A percentile compares a stretch with the other conserved stretches of the same genome.
phyloP scores from a whole-genome alignment of 2,329 filamentous ascomycete genomes.

The Phyllosticta citribraziliensis region DNA sequence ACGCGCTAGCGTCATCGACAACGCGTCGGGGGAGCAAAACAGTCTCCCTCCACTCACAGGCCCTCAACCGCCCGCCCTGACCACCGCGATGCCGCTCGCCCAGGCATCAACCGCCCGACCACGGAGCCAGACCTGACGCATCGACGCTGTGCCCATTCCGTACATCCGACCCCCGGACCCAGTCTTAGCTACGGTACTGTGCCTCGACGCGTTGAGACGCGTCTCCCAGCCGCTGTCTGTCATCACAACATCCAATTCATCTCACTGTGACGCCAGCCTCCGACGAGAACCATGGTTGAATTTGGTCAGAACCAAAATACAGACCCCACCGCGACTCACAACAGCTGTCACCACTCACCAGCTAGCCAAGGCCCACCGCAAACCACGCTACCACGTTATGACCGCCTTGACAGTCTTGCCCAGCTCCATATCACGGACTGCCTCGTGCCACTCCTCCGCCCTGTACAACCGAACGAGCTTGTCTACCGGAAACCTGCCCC shows the following conservation, averaged over 20 bases:
- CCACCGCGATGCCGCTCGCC: slow-evolving; percentile 5
- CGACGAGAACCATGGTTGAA: not conserved
- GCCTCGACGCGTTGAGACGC: slow-evolving; percentile 1
- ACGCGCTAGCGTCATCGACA: slow-evolving; percentile 5
- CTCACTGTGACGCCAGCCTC: not conserved
- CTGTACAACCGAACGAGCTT: slow-evolving; percentile 36
- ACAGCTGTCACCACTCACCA: too few species aligned
- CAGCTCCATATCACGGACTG: slow-evolving; percentile 34
- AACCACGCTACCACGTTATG: slow-evolving; percentile 24
- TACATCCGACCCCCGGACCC: not conserved
- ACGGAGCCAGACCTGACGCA: slow-evolving; percentile 3
- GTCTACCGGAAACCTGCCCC: slow-evolving; percentile 39
- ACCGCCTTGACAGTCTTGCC: slow-evolving; percentile 34
- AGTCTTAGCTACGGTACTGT: not conserved
- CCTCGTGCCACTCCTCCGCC: slow-evolving; percentile 32
- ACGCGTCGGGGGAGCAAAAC: slow-evolving; percentile 9
- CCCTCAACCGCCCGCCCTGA: not conserved
- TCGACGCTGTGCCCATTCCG: not conserved
- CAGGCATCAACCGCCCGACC: slow-evolving; percentile 2
- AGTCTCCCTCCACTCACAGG: slow-evolving; percentile 1
- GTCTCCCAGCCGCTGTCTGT: not conserved
- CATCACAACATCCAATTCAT: not conserved
- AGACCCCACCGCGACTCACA: too few species aligned
- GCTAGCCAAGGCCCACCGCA: not conserved
- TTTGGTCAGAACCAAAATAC: too few species aligned